Conservation (phyloP, 1,284 basidiomycete species). For the Rhizoctonia solani region DNA sequence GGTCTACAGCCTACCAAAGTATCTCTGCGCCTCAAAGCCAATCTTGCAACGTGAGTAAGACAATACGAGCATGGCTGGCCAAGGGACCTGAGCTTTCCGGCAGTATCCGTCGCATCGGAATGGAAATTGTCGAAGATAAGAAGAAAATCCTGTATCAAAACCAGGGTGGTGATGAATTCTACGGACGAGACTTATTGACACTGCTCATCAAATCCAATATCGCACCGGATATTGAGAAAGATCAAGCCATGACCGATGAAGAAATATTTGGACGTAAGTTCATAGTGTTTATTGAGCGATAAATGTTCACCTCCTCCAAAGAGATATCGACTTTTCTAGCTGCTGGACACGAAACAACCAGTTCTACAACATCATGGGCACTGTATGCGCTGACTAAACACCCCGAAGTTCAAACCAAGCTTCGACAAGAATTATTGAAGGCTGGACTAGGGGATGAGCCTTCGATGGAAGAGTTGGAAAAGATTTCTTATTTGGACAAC, state of each 20-base stretch:
- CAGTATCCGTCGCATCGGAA: constrained; percentile 43
- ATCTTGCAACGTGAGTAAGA: neutral
- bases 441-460: constrained; percentile 40
- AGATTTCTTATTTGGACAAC: constrained; percentile 35
- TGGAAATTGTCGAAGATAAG: constrained; percentile 46
- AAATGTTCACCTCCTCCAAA: neutral
- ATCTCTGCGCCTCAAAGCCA: neutral
- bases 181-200: constrained; percentile 41
- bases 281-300: constrained; percentile 41
- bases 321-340: constrained; percentile 36
- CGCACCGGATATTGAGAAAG: constrained; percentile 44
- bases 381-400: constrained; percentile 49
- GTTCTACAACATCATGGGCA: constrained; percentile 53
- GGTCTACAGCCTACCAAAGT: constrained; percentile 41
- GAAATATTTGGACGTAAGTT: constrained; percentile 55
- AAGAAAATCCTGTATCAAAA: constrained; percentile 42
- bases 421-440: constrained; percentile 49
- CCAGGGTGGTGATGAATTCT: constrained; percentile 9
- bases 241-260: constrained; percentile 51
- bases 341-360: constrained; percentile 47
- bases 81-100: neutral
- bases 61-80: neutral
- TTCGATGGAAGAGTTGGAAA: constrained; percentile 34
- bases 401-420: constrained; percentile 48
- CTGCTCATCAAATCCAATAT: constrained; percentile 47